These are phyloP conservation scores for Arthrinium puccinioides DNA, from an alignment of 2,329 filamentous ascomycete species.

Conservation along the genomic window DNA sequence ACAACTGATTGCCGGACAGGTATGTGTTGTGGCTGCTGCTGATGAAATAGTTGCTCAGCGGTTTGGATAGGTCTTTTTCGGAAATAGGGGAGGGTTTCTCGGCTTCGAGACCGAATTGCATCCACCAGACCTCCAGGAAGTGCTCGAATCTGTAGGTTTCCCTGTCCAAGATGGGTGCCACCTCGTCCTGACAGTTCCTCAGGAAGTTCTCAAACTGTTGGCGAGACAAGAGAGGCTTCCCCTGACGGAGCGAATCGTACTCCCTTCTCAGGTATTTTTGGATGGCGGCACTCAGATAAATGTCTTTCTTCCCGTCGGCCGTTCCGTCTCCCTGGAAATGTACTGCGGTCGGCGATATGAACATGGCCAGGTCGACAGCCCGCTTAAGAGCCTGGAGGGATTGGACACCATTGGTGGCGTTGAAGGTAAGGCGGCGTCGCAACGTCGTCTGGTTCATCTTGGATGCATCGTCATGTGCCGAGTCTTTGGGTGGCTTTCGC, in stretches of 20 bases:
- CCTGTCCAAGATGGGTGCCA: slow-evolving; percentile 23
- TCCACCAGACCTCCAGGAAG: slow-evolving; percentile 43
- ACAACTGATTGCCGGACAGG: slow-evolving; percentile 77
- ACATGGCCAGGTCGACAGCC: slow-evolving; percentile 20
- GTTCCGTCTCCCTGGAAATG: slow-evolving; percentile 15
- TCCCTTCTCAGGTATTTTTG: slow-evolving; percentile 39
- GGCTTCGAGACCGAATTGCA: slow-evolving; percentile 35
- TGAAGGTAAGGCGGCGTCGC: slow-evolving; percentile 19
- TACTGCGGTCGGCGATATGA: slow-evolving; percentile 20
- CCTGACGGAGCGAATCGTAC: slow-evolving; percentile 36
- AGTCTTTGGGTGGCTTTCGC: no score
- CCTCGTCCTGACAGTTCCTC: slow-evolving; percentile 39
- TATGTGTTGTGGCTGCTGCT: slow-evolving; percentile 96
- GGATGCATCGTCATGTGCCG: neutral
- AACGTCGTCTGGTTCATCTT: slow-evolving; percentile 7
- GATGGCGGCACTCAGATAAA: slow-evolving; percentile 41
- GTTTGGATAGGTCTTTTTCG: slow-evolving; percentile 53
- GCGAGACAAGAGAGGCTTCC: slow-evolving; percentile 24
- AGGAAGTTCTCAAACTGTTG: slow-evolving; percentile 42
- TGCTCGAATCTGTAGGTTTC: slow-evolving; percentile 38
- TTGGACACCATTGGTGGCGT: slow-evolving; percentile 18
- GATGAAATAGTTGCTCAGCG: slow-evolving; percentile 86
- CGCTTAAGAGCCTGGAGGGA: slow-evolving; percentile 22
- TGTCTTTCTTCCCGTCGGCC: slow-evolving; percentile 15
- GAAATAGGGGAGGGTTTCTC: slow-evolving; percentile 31